These are phyloP conservation scores for Phylloporus scabripes DNA, from an alignment of 768 basidiomycete species.

Conservation along the genomic window DNA sequence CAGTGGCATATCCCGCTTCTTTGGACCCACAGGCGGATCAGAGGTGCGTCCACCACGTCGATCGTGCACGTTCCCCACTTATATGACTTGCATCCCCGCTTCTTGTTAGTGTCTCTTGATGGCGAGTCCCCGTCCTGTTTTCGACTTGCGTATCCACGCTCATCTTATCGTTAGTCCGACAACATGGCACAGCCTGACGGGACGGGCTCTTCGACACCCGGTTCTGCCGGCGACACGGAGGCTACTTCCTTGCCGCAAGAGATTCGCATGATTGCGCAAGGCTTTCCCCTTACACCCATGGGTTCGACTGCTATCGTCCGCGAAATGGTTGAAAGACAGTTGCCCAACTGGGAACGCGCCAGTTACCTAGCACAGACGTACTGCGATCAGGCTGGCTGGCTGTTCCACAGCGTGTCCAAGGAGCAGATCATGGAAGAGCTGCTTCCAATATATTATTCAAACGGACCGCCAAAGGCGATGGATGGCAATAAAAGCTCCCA, in stretches of 20 bases:
- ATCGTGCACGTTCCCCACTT: conserved; percentile 3
- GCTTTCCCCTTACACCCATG: conserved; percentile 62
- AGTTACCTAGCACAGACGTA: conserved; percentile 41
- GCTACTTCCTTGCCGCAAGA: conserved; percentile 29
- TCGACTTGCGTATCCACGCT: conserved; percentile 1
- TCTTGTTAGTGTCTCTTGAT: conserved; percentile 30
- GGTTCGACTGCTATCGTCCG: conserved; percentile 44
- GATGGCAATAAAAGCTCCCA: conserved; percentile 43
- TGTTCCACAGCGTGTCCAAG: conserved; percentile 44
- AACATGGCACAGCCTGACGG: conserved; percentile 11
- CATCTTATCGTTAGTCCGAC: conserved; percentile 23
- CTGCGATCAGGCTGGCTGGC: conserved; percentile 45
- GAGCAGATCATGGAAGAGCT: conserved; percentile 43
- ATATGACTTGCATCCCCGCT: conserved; percentile 9
- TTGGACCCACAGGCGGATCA: conserved; percentile 62
- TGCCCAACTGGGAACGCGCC: conserved; percentile 51
- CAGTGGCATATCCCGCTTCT: conserved; percentile 56
- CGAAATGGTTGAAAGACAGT: conserved; percentile 45
- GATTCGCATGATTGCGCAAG: conserved; percentile 46
- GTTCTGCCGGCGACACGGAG: conserved; percentile 25
- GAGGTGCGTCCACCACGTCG: conserved; percentile 43
- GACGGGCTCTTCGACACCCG: conserved; percentile 18
- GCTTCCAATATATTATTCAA: conserved; percentile 37
- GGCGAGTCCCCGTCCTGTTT: conserved; percentile 17
- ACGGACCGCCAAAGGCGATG: conserved; percentile 12